A percentile compares a stretch with the other conserved stretches of the same genome.
These are phyloP conservation scores for Fraxinus baroniana DNA, from an alignment of 305 asterid genomes.

Conservation along the genomic window DNA sequence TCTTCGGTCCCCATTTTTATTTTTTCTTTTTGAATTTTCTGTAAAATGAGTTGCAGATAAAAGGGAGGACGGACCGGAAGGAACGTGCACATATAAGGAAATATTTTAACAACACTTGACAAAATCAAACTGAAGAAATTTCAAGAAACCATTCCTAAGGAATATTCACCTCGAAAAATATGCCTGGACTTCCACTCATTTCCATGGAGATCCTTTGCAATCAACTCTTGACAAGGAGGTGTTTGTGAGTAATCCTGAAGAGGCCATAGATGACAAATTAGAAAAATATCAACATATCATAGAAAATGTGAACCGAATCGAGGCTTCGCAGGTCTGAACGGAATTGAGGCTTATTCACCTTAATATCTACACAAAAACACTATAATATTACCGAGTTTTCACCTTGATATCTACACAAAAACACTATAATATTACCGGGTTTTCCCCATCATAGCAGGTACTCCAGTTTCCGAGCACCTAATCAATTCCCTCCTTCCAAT, in stretches of 20 bases:
- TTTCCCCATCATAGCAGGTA: constrained; percentile 53
- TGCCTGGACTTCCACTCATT: constrained; percentile 98
- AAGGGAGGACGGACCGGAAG: neutral
- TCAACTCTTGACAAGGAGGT: constrained; percentile 89
- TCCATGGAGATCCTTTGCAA: constrained; percentile 96
- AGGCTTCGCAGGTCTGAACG: no score
- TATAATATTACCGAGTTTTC: no score
- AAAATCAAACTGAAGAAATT: neutral
- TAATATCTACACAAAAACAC: no score
- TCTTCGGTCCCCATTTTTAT: neutral
- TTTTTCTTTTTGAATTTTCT: neutral
- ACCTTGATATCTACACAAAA: no score
- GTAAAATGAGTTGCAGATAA: neutral
- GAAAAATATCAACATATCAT: constrained; percentile 12
- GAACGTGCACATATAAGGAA: neutral
- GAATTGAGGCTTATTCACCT: no score
- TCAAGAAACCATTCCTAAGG: constrained; percentile 1
- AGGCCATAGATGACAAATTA: constrained; percentile 11
- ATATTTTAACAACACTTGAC: neutral
- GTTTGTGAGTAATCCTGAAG: constrained; percentile 82
- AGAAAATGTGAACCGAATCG: neutral
- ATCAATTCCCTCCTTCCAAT: constrained; percentile 43
- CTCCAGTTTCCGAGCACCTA: constrained; percentile 27
- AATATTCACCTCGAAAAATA: constrained; percentile 75
- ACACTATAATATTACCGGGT: no score